Evolutionary conservation across 2,329 filamentous ascomycete genomes (phyloP).

Genomic region (Aureobasidium musti): DNA sequence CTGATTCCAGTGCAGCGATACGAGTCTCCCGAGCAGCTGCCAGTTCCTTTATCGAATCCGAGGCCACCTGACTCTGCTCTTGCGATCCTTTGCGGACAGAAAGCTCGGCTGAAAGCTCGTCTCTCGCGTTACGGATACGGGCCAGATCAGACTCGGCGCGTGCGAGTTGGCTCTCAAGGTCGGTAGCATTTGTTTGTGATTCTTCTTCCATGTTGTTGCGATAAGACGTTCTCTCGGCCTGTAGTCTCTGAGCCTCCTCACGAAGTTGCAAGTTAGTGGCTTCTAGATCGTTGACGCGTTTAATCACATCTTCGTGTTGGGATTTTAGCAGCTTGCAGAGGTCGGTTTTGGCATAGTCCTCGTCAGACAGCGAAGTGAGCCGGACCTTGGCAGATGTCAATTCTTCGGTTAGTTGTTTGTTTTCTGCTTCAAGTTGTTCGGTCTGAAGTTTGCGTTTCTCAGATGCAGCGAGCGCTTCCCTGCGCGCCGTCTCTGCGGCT

Average conservation of each 20-base stretch:
- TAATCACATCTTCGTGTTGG: slow-evolving; percentile 90
- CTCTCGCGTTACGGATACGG: slow-evolving; percentile 77
- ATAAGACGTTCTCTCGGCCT: slow-evolving; percentile 81
- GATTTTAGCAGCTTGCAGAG: slow-evolving; percentile 89
- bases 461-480: slow-evolving; percentile 73
- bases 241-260: slow-evolving; percentile 81
- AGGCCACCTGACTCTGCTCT: slow-evolving; percentile 70
- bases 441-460: slow-evolving; percentile 88
- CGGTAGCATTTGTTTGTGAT: slow-evolving; percentile 67
- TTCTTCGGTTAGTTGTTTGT: slow-evolving; percentile 73
- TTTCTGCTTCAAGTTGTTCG: slow-evolving; percentile 74
- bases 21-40: slow-evolving; percentile 75
- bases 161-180: slow-evolving; percentile 79
- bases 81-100: slow-evolving; percentile 75
- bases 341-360: slow-evolving; percentile 90
- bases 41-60: slow-evolving; percentile 76
- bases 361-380: slow-evolving; percentile 75
- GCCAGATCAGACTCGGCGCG: slow-evolving; percentile 81
- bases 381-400: slow-evolving; percentile 70
- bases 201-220: slow-evolving; percentile 81
- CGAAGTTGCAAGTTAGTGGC: slow-evolving; percentile 81
- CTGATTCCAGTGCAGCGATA: slow-evolving; percentile 78
- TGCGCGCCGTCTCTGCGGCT: slow-evolving; percentile 73
- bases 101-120: slow-evolving; percentile 82
- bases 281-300: slow-evolving; percentile 87